Base-by-base conservation (phyloP, 495 filamentous ascomycete species). In the Apiosordaria backusii region DNA sequence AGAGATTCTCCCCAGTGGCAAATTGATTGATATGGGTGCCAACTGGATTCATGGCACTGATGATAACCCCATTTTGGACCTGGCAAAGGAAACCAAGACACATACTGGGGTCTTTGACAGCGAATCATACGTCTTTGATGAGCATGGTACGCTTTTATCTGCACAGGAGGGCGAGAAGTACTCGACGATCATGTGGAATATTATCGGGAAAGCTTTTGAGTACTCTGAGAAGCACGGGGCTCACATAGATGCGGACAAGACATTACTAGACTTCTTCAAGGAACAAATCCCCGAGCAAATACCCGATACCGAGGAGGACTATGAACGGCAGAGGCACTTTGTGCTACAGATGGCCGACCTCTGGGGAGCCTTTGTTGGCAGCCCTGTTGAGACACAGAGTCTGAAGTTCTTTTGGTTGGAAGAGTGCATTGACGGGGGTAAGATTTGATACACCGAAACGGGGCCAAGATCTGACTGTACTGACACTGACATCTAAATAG, bases 21-120 rank as follows among this genome's bases (percentile, higher is more conserved):
- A 83, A 19, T 65, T 82, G n/a, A 74, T 84, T 15, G 81, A 83
- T 70, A 90, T 92, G 22, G 94, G 94, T 5, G 89, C 94, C 6
- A 98, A 97, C 72, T 97, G 94, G 94, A 96, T 97, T 25, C 94
- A 98, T 75, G 95, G 95, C 45, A 89, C 90, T 0, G 83, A 88
- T 1, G 78, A 90, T 59, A 99, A 97, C 73, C 93, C 95, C 4
- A 93, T 99, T 53, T 76, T 90, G 62, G 84, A 89, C 40, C 82
- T 99, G 29, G 92, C 92, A 16, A 82, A 85, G 67, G 77, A 87
- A 70, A 92, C 90, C 0, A 76, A 83, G 3, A 92, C 91, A 0
- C 67, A 76, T 1, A 78, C 86, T 16, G 83, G 88, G 64, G 81
- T 80, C 61, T 87, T 83, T 80, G 86, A 88, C 27, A 85, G 83